phyloP scores from a whole-genome alignment of 495 filamentous ascomycete species.

The Neurospora sp. region DNA sequence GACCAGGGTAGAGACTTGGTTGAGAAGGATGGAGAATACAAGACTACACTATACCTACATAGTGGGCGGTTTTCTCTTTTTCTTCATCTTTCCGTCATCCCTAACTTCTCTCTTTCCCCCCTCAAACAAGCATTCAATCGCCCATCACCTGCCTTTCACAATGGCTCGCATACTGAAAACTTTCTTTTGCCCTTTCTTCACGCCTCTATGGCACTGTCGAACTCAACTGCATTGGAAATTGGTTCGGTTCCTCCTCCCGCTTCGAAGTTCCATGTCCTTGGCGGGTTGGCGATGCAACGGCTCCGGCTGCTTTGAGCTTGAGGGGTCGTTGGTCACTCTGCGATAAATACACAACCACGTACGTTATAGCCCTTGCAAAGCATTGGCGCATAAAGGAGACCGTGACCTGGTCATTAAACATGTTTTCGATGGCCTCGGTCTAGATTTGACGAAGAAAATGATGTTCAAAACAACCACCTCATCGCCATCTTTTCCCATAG shows the following conservation, averaged over 20 bases:
- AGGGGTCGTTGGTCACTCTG: not conserved
- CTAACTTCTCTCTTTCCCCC: no score
- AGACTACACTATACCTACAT: no score
- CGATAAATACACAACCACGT: not conserved
- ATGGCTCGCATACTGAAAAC: not conserved
- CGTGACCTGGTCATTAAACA: no score
- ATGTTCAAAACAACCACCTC: not conserved
- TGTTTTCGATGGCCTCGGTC: no score
- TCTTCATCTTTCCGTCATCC: no score
- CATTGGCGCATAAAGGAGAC: no score
- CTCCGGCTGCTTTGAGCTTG: not conserved
- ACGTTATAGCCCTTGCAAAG: no score
- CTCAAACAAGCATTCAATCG: not conserved
- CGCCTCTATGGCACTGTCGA: not conserved
- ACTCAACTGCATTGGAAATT: not conserved
- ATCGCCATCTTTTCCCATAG: not conserved
- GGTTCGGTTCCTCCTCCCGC: not conserved
- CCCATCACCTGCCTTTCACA: not conserved
- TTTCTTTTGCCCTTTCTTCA: not conserved
- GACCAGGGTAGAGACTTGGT: no score
- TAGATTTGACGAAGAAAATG: no score
- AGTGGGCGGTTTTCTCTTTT: not conserved
- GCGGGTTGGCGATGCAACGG: not conserved
- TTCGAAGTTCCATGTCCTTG: not conserved
- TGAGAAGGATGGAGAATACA: no score